phyloP scores from a whole-genome alignment of 2,329 filamentous ascomycete species.

The Penicillium sp. region DNA sequence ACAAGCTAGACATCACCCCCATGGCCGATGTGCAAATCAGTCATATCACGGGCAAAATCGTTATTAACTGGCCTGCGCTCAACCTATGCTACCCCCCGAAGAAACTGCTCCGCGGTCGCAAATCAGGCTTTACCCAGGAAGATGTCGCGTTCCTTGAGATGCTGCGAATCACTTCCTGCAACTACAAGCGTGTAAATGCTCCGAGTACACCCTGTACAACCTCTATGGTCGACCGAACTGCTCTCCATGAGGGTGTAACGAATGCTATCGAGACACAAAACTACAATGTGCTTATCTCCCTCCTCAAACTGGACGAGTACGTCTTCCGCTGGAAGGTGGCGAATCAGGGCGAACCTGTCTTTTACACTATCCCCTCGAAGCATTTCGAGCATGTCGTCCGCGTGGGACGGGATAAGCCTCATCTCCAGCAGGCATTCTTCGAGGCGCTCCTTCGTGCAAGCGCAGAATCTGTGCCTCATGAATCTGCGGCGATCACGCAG shows the following conservation, averaged over 20 bases:
- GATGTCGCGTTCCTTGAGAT: slow-evolving; percentile 38
- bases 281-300: slow-evolving; percentile 28
- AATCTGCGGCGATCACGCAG: slow-evolving; percentile 37
- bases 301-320: slow-evolving; percentile 43
- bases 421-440: slow-evolving; percentile 28
- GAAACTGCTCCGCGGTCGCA: slow-evolving; percentile 30
- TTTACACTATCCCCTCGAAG: slow-evolving; percentile 33
- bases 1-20: slow-evolving; percentile 23
- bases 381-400: slow-evolving; percentile 36
- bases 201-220: not conserved
- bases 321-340: slow-evolving; percentile 17
- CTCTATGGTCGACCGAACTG: slow-evolving; percentile 28
- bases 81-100: slow-evolving; percentile 27
- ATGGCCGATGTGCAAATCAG: slow-evolving; percentile 22
- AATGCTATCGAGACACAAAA: slow-evolving; percentile 40
- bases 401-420: slow-evolving; percentile 20
- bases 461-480: slow-evolving; percentile 39
- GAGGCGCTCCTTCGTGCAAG: slow-evolving; percentile 37
- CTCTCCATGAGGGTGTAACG: slow-evolving; percentile 14
- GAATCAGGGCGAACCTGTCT: not conserved
- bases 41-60: slow-evolving; percentile 3
- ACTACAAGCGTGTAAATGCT: slow-evolving; percentile 1
- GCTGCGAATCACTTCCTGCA: slow-evolving; percentile 32
- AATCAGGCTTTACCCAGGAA: slow-evolving; percentile 29
- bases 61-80: slow-evolving; percentile 22